phyloP scores from a whole-genome alignment of 148 eudicot genomes.

The Rhododendron henanense region DNA sequence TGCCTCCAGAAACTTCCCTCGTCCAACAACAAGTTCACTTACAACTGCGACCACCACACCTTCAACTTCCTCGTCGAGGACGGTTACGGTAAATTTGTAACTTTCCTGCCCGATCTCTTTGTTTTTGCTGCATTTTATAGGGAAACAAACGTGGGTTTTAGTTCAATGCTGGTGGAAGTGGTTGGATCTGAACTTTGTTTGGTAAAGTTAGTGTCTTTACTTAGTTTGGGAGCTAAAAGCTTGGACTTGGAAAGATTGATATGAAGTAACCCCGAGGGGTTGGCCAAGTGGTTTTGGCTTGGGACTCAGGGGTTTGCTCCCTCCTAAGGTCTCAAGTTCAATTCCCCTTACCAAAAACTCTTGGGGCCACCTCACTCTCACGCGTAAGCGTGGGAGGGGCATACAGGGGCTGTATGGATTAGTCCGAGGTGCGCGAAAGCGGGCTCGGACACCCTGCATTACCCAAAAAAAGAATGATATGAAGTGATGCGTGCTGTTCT shows the following conservation, averaged over 20 bases:
- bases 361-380: no score
- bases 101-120: not conserved
- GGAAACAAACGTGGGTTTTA: not conserved
- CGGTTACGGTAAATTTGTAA: constrained; percentile 34
- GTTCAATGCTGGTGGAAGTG: not conserved
- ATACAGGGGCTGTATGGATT: not conserved
- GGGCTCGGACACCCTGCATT: not conserved
- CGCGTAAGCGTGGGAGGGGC: no score
- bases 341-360: no score
- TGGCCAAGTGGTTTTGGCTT: not conserved
- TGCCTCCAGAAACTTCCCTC: constrained; percentile 45
- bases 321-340: no score
- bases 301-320: no score
- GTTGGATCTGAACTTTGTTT: not conserved
- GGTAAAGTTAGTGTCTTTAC: not conserved
- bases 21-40: constrained; percentile 40
- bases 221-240: not conserved
- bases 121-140: constrained; percentile 1
- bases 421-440: not conserved
- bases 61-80: constrained; percentile 47
- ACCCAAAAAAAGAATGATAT: not conserved
- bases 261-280: not conserved
- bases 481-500: not conserved
- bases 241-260: not conserved
- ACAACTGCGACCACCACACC: constrained; percentile 49